Conservation (phyloP, 2,329 filamentous ascomycete species). For the Ambrosiella beaveri region DNA sequence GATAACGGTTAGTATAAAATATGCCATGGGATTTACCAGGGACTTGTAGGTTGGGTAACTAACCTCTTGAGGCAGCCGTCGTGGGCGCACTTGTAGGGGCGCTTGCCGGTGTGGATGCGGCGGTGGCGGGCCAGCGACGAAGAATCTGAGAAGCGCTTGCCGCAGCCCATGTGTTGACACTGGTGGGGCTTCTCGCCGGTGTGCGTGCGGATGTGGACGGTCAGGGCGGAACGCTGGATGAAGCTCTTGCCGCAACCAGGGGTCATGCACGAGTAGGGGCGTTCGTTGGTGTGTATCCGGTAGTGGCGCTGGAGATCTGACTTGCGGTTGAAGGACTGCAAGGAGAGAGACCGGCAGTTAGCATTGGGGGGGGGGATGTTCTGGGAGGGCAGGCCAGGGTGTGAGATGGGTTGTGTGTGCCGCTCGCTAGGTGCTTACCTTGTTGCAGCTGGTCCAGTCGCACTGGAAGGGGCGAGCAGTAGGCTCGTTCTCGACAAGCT, state of each 20-base stretch:
- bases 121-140: slow-evolving; percentile 48
- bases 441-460: slow-evolving; percentile 44
- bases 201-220: slow-evolving; percentile 53
- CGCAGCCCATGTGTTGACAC: slow-evolving; percentile 47
- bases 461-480: slow-evolving; percentile 46
- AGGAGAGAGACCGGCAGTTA: neutral
- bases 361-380: neutral
- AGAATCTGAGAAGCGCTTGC: slow-evolving; percentile 53
- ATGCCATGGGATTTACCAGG: slow-evolving; percentile 4
- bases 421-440: slow-evolving; percentile 27
- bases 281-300: slow-evolving; percentile 54
- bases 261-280: slow-evolving; percentile 45
- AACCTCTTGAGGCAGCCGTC: slow-evolving; percentile 46
- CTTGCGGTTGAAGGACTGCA: slow-evolving; percentile 54
- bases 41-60: slow-evolving; percentile 3
- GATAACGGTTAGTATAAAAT: slow-evolving; percentile 7
- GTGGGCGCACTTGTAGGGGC: slow-evolving; percentile 46
- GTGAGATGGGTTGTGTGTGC: neutral
- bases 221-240: slow-evolving; percentile 52
- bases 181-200: slow-evolving; percentile 56
- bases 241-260: slow-evolving; percentile 51
- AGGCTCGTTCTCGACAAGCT: slow-evolving; percentile 47
- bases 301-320: slow-evolving; percentile 54
- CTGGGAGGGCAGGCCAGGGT: neutral
- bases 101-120: slow-evolving; percentile 48